Base-by-base conservation (phyloP, 352 stramenopile species). In the Stramenopiles sp. region DNA sequence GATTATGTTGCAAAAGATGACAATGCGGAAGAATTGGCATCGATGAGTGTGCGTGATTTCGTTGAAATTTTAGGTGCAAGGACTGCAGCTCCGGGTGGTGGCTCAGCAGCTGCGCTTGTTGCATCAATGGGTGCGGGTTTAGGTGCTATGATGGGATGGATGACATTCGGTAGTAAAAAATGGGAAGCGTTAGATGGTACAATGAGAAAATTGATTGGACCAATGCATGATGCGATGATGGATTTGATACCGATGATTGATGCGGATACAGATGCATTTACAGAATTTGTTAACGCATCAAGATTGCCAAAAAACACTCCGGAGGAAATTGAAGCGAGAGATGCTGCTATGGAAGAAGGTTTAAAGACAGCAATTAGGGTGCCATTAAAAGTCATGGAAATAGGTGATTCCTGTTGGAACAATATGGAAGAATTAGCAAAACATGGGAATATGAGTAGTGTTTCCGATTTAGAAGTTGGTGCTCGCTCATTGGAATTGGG, bases 381-480 rank as follows among this genome's bases (percentile, higher is more conserved):
- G 30, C 81, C 81, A 13, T 63, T 84, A 69, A 32, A 80, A 7
- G 79, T 77, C 1, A 84, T 84, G 81, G 80, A 78, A 43, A 83
- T 80, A n/a, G 81, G 80, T 7, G 69, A 69, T 33, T 77, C 79
- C 30, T 78, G 73, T 7, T 84, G 81, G 81, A 31, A 30, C 7
- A 78, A 78, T 79, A 84, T 84, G 81, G 78, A 82, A 73, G 80
- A 80, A 29, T 81, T 84, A 53, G 80, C 81, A n/a, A 83, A 83
- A 63, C 76, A 80, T 78, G 81, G 81, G n/a, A 84, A 84, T 76
- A 81, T 84, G n/a, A 84, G 82, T 43, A 82, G 78, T 31, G 81
- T 81, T 78, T 82, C 74, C 53, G 81, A 84, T 78, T 73, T 84
- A 73, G 80, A 84, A 69, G 81, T 84, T 30, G 81, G 81, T 7